Evolutionary conservation across 192 early-diverging fungal genomes (phyloP), one percentile per base, ranked within the genome.

Genomic region (Linderina pennispora): DNA sequence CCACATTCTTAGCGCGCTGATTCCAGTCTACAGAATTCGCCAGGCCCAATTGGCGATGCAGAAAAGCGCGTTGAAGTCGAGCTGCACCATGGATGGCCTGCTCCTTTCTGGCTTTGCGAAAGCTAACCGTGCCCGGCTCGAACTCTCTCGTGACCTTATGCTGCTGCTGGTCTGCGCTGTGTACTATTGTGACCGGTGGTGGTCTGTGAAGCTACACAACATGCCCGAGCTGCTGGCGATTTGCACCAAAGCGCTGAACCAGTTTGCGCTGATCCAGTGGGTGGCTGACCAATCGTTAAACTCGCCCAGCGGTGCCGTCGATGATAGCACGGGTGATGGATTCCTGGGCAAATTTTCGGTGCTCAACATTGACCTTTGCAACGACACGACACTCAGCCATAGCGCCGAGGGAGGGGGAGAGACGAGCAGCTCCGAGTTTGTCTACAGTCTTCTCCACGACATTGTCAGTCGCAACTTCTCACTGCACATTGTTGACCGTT

Each of bases 261-360:
- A 43, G 38, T 62, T 50, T 36, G 54, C 58, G 7, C 23, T 67
- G 1, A 21, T 56, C 15, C 70, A 62, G 19, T 66, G 63, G 70
- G n/a, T 74, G 15, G 37, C 53, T 2, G 38, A 51, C 11, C 70
- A 74, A 42, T 43, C 70, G 1, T 44, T 61, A 8, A 36, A 44
- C 42, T 38, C 42, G 1, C 23, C 15, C 40, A 40, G 54, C 36
- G 48, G 38, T 18, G 58, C n/a, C 8, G 62, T 58, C 2, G 48
- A 43, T 6, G 32, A 19, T 14, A 38, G 23, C 10, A 47, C 39
- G 0, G 55, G 39, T 15, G 66, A 69, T 28, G 66, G 61, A 19
- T 72, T 72, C 24, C 31, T 72, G 56, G 47, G 57, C 34, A 53
- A 47, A 23, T 72, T 72, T 40, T 63, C 68, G 11, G 68, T 72